Percentiles rank a stretch among this genome's conserved stretches.
phyloP scores from a whole-genome alignment of 2,329 filamentous ascomycete genomes.

The Emericellopsis atlantica region DNA sequence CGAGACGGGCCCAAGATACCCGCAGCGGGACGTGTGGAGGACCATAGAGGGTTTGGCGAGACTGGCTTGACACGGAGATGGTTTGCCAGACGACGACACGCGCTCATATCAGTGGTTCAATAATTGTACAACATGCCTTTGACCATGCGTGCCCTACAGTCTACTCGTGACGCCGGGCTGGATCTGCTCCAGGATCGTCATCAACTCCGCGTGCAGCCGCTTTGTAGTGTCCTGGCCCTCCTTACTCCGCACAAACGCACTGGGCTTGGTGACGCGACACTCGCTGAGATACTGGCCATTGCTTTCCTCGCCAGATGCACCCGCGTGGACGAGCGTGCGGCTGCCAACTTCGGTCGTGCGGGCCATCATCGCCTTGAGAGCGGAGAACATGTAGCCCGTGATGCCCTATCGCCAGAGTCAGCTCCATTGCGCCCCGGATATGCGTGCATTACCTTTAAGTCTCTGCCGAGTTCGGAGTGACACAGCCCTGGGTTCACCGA shows the following conservation, averaged over 20 bases:
- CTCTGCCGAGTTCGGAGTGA: not conserved
- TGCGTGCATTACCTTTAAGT: not conserved
- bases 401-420: not conserved
- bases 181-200: not conserved
- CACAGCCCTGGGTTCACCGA: not conserved
- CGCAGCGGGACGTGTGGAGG: too few species aligned
- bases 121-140: too few species aligned
- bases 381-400: not conserved
- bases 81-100: too few species aligned
- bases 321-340: not conserved
- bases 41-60: too few species aligned
- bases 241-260: not conserved
- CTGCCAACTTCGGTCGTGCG: not conserved
- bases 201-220: not conserved
- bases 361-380: not conserved
- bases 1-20: too few species aligned
- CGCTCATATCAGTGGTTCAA: too few species aligned
- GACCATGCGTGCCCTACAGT: not conserved
- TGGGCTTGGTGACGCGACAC: not conserved
- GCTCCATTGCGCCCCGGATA: not conserved
- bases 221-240: not conserved
- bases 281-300: not conserved
- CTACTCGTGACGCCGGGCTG: not conserved
- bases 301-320: not conserved
- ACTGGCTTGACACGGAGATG: too few species aligned